Evolutionary conservation across 2,329 filamentous ascomycete species (phyloP).

Genomic region (Aspergillus pseudotamarii): DNA sequence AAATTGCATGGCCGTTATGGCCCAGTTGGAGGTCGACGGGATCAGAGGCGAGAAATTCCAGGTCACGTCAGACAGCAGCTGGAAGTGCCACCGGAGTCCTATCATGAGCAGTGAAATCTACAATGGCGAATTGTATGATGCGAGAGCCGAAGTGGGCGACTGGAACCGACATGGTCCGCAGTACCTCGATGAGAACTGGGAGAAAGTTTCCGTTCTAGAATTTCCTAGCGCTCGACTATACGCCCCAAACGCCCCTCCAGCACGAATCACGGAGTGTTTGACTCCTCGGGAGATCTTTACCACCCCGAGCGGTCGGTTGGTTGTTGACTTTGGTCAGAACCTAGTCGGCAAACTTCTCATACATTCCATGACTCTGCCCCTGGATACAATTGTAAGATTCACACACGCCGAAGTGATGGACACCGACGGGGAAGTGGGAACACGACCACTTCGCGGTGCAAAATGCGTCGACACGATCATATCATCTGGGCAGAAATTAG

Average conservation of each 20-base stretch:
- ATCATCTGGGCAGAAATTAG: conserved; percentile 22
- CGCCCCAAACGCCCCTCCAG: conserved; percentile 49
- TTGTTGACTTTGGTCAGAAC: conserved; percentile 63
- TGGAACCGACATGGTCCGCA: conserved; percentile 24
- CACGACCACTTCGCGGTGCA: conserved; percentile 49
- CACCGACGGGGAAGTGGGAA: conserved; percentile 42
- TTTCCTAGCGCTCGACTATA: conserved; percentile 39
- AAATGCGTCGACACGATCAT: conserved; percentile 40
- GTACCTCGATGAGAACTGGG: conserved; percentile 23
- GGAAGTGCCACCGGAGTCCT: conserved; percentile 25
- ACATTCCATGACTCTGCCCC: conserved; percentile 18
- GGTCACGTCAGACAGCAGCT: conserved; percentile 25
- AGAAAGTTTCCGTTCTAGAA: conserved; percentile 34
- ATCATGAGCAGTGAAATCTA: conserved; percentile 49
- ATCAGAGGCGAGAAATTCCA: conserved; percentile 14
- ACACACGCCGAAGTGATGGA: conserved; percentile 61
- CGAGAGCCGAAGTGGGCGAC: conserved; percentile 31
- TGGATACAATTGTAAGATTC: conserved; percentile 36
- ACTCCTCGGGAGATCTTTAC: conserved; percentile 31
- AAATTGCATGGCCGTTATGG: conserved; percentile 27
- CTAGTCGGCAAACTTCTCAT: conserved; percentile 56
- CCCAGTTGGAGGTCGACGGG: conserved; percentile 32
- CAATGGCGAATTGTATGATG: conserved; percentile 57
- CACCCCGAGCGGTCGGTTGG: conserved; percentile 48
- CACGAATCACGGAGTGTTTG: conserved; percentile 39